Percentiles rank a stretch among this genome's conserved stretches.
These are phyloP conservation scores for Monosporozyma unispora DNA, from an alignment of 805 yeast genomes.

Conservation along the genomic window DNA sequence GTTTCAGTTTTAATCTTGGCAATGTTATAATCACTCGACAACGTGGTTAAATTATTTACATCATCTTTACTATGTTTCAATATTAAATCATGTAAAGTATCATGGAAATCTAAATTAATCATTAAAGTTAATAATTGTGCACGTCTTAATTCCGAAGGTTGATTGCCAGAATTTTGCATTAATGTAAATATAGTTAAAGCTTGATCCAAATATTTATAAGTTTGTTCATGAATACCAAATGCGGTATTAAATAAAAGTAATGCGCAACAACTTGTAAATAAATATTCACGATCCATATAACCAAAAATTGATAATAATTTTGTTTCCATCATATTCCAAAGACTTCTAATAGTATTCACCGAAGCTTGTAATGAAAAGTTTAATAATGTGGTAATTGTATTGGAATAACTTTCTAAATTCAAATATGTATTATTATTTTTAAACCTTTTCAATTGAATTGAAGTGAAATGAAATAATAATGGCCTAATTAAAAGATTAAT, in stretches of 20 bases:
- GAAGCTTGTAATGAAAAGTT: slow-evolving; percentile 78
- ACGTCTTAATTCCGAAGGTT: slow-evolving; percentile 68
- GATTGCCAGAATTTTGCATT: slow-evolving; percentile 70
- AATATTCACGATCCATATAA: slow-evolving; percentile 77
- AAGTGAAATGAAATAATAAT: slow-evolving; percentile 63
- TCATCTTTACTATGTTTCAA: slow-evolving; percentile 44
- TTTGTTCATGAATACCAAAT: slow-evolving; percentile 73
- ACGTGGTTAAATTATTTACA: background rate
- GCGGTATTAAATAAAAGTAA: slow-evolving; percentile 66
- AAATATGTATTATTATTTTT: slow-evolving; percentile 43
- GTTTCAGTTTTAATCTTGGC: background rate
- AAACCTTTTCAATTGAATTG: slow-evolving; percentile 49
- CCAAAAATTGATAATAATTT: slow-evolving; percentile 82
- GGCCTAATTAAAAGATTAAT: slow-evolving; percentile 74
- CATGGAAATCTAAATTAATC: slow-evolving; percentile 58
- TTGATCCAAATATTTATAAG: slow-evolving; percentile 62
- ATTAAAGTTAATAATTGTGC: slow-evolving; percentile 62
- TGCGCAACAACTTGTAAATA: slow-evolving; percentile 70
- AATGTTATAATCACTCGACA: background rate
- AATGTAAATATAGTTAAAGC: slow-evolving; percentile 59
- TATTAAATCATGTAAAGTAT: slow-evolving; percentile 49
- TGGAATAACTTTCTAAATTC: slow-evolving; percentile 59
- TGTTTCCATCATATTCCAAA: slow-evolving; percentile 67
- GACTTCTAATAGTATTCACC: slow-evolving; percentile 59
- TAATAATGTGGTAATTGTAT: slow-evolving; percentile 54